These are phyloP conservation scores for Cordyceps javanica DNA, from an alignment of 2,329 filamentous ascomycete genomes.

Conservation along the genomic window DNA sequence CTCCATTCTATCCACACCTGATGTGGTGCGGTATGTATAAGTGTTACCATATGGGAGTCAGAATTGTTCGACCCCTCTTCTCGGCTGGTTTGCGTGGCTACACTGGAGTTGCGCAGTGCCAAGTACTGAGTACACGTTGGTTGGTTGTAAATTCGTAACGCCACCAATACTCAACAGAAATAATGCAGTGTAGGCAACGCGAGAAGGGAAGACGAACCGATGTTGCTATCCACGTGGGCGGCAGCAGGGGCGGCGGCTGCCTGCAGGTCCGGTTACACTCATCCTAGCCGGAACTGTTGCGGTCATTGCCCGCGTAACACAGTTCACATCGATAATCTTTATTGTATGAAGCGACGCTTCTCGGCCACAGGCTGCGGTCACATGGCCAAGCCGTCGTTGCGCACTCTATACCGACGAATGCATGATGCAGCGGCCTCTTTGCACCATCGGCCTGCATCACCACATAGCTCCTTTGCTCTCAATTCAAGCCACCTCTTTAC, in stretches of 20 bases:
- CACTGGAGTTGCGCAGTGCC: neutral
- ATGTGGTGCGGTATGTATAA: neutral
- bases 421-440: neutral
- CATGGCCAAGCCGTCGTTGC: neutral
- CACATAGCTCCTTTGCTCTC: neutral
- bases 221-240: conserved; percentile 6
- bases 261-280: neutral
- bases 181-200: neutral
- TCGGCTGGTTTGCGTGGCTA: neutral
- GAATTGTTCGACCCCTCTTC: conserved; percentile 3
- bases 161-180: conserved; percentile 3
- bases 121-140: neutral
- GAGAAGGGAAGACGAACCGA: neutral
- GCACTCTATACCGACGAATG: neutral
- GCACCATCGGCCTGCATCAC: neutral
- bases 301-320: neutral
- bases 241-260: neutral
- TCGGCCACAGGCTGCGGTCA: neutral
- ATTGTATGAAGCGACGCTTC: neutral
- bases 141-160: neutral
- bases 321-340: neutral
- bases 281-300: neutral
- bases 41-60: neutral
- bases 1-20: conserved; percentile 2
- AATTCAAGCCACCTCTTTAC: neutral